Conservation (phyloP, 306 rosid species). For the Cercis canadensis region DNA sequence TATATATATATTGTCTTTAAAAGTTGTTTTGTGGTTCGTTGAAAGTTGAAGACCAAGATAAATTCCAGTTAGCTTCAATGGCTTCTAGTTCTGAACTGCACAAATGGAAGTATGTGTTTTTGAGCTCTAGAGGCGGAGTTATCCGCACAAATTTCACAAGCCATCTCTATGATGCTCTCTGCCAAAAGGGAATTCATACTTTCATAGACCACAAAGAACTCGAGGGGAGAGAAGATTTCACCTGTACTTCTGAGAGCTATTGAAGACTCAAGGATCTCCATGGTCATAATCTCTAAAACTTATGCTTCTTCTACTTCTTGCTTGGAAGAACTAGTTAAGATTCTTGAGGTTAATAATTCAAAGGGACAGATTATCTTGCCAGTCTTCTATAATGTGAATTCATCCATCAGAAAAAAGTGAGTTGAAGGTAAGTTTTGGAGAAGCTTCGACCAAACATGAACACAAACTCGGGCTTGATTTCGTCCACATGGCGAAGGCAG, state of each 20-base stretch:
- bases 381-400: conserved; percentile 3
- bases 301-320: conserved; percentile 31
- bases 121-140: conserved; percentile 29
- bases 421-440: not conserved
- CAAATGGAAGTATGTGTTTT: conserved; percentile 20
- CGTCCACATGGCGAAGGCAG: not conserved
- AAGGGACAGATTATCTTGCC: conserved; percentile 29
- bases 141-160: not conserved
- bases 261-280: conserved; percentile 20
- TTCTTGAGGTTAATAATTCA: conserved; percentile 1
- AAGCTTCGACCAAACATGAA: conserved; percentile 18
- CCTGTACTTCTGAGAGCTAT: conserved; percentile 15
- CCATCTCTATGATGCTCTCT: conserved; percentile 24
- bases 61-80: not conserved
- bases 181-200: conserved; percentile 1
- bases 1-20: too few species aligned
- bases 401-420: conserved; percentile 5
- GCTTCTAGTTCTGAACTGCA: not conserved
- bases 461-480: not conserved
- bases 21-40: too few species aligned
- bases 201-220: conserved; percentile 30
- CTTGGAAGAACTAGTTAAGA: conserved; percentile 26
- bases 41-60: too few species aligned
- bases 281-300: conserved; percentile 10
- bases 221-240: conserved; percentile 19